phyloP scores from a whole-genome alignment of 495 filamentous ascomycete species.

The Corynascus novoguineensis region DNA sequence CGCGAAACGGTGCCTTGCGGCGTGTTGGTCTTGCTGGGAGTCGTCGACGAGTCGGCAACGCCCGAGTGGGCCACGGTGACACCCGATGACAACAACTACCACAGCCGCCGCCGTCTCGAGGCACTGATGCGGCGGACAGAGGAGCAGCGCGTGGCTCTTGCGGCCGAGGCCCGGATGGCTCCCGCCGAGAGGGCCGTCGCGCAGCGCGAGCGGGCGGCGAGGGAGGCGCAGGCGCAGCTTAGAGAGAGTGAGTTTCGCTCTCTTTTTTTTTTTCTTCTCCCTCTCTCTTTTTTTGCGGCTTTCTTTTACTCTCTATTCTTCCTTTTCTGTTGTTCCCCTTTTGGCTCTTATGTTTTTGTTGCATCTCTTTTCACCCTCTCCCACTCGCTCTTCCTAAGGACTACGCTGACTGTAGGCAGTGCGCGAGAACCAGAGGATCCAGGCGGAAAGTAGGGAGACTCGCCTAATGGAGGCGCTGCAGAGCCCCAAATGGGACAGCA shows the following conservation, averaged over 20 bases:
- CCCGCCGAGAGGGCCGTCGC: slow-evolving; percentile 44
- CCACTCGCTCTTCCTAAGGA: neutral
- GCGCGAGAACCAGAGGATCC: slow-evolving; percentile 32
- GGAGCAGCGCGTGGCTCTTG: slow-evolving; percentile 39
- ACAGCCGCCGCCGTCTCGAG: slow-evolving; percentile 23
- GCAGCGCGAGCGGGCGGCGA: slow-evolving; percentile 27
- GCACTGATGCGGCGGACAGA: slow-evolving; percentile 30
- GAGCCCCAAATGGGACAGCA: slow-evolving; percentile 50
- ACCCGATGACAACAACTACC: slow-evolving; percentile 37
- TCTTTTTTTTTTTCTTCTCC: neutral
- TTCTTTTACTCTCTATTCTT: neutral
- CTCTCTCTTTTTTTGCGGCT: neutral
- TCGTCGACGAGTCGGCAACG: slow-evolving; percentile 47
- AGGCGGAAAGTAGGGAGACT: slow-evolving; percentile 39
- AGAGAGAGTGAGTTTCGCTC: slow-evolving; percentile 35
- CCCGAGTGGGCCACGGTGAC: slow-evolving; percentile 51
- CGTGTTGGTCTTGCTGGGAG: slow-evolving; percentile 50
- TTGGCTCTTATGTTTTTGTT: neutral
- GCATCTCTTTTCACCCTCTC: no score
- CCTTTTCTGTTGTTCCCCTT: no score
- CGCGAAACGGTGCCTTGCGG: slow-evolving; percentile 57
- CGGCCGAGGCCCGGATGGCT: slow-evolving; percentile 42
- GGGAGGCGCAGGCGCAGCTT: slow-evolving; percentile 36
- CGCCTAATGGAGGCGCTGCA: slow-evolving; percentile 51
- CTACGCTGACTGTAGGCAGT: slow-evolving; percentile 22